phyloP scores from a whole-genome alignment of 2,329 filamentous ascomycete genomes.

The Trichoderma koningiopsis region DNA sequence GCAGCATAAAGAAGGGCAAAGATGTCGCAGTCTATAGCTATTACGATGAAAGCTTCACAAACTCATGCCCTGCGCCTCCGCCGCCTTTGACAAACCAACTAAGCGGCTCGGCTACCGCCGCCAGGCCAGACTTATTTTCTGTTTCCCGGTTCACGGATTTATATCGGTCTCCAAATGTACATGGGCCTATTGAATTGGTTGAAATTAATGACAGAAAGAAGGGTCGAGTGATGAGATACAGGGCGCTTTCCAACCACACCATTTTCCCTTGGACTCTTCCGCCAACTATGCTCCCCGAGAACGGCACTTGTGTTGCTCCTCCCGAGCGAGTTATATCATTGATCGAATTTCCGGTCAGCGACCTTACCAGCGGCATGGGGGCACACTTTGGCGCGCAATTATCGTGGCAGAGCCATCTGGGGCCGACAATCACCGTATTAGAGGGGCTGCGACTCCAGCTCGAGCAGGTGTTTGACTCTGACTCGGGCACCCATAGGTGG shows the following conservation, averaged over 20 bases:
- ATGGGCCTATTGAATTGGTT: conserved; percentile 47
- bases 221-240: conserved; percentile 45
- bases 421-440: conserved; percentile 53
- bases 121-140: conserved; percentile 81
- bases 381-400: conserved; percentile 40
- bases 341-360: conserved; percentile 61
- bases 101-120: conserved; percentile 76
- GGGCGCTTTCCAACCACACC: conserved; percentile 73
- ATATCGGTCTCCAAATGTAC: conserved; percentile 71
- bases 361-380: conserved; percentile 39
- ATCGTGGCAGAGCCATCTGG: conserved; percentile 39
- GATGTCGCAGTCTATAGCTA: conserved; percentile 38
- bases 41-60: conserved; percentile 51
- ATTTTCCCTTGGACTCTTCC: conserved; percentile 95
- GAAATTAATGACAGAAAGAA: conserved; percentile 48
- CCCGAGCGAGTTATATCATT: conserved; percentile 69
- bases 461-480: conserved; percentile 61
- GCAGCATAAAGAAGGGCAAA: conserved; percentile 17
- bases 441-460: conserved; percentile 66
- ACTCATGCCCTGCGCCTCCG: conserved; percentile 65
- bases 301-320: conserved; percentile 77
- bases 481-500: conserved; percentile 54
- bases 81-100: conserved; percentile 63
- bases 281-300: conserved; percentile 67
- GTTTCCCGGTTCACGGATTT: conserved; percentile 83